Percentiles rank a stretch among this genome's conserved stretches.
phyloP scores from a whole-genome alignment of 495 filamentous ascomycete genomes.

The Cairneyella variabilis region DNA sequence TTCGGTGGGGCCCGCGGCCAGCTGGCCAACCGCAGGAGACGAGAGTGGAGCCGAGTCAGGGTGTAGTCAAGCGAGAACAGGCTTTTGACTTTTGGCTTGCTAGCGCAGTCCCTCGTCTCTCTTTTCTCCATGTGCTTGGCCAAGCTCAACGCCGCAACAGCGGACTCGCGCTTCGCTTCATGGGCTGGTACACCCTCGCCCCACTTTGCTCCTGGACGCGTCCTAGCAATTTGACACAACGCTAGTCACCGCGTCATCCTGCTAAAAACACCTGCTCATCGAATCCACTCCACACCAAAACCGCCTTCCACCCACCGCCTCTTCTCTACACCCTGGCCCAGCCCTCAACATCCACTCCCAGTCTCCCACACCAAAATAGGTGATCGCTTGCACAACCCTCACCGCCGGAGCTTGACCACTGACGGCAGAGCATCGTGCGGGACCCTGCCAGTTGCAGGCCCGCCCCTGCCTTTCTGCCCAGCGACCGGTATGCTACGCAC shows the following conservation, averaged over 20 bases:
- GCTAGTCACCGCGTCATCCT: slow-evolving; percentile 24
- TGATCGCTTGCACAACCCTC: not conserved
- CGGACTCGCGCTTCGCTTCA: not conserved
- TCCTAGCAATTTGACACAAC: slow-evolving; percentile 23
- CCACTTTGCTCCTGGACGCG: not conserved
- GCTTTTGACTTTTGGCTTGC: too few relatives aligned
- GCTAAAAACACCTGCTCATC: slow-evolving; percentile 13
- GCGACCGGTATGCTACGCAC: not conserved
- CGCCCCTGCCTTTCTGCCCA: not conserved
- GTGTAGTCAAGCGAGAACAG: too few relatives aligned
- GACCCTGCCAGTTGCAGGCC: not conserved
- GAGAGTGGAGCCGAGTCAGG: too few relatives aligned
- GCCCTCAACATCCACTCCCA: too few relatives aligned
- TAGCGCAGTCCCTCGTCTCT: not conserved
- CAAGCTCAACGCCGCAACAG: slow-evolving; percentile 18
- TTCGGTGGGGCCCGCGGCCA: not conserved
- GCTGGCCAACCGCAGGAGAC: too few relatives aligned
- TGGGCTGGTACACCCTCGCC: slow-evolving; percentile 2
- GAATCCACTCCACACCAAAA: too few relatives aligned
- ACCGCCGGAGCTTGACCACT: slow-evolving; percentile 8
- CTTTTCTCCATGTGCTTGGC: slow-evolving; percentile 5
- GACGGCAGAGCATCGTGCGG: slow-evolving; percentile 1
- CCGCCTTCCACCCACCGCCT: not conserved
- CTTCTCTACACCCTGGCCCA: not conserved
- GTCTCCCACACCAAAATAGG: too few relatives aligned